phyloP scores from a whole-genome alignment of 1,284 basidiomycete species.

The Caloboletus firmus region DNA sequence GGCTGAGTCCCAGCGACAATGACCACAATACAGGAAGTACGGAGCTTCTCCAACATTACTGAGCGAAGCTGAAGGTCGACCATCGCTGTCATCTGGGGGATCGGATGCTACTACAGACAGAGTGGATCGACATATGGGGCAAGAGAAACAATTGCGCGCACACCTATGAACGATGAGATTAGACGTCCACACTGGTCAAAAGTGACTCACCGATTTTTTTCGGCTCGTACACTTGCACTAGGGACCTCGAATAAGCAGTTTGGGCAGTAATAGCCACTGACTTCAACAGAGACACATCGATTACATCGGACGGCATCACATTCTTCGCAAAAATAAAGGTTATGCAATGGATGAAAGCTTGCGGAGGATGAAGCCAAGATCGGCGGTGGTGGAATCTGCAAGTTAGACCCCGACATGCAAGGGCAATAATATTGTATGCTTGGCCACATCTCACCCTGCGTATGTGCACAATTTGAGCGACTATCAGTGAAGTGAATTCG shows the following conservation, averaged over 20 bases:
- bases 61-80: slow-evolving; percentile 48
- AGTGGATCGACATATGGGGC: slow-evolving; percentile 88
- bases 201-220: slow-evolving; percentile 80
- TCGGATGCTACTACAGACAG: slow-evolving; percentile 87
- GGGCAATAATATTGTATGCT: slow-evolving; percentile 68
- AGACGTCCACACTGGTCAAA: not conserved
- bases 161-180: slow-evolving; percentile 58
- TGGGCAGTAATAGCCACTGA: slow-evolving; percentile 96
- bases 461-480: no score
- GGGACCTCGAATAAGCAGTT: slow-evolving; percentile 99
- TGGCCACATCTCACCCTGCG: slow-evolving; percentile 29
- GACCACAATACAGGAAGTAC: slow-evolving; percentile 88
- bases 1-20: slow-evolving; percentile 94
- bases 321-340: slow-evolving; percentile 97
- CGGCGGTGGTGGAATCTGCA: slow-evolving; percentile 69
- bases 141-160: slow-evolving; percentile 95
- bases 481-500: not conserved
- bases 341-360: slow-evolving; percentile 80
- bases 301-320: slow-evolving; percentile 95
- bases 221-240: slow-evolving; percentile 90
- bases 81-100: slow-evolving; percentile 64
- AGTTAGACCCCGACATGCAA: slow-evolving; percentile 52
- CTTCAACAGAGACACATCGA: slow-evolving; percentile 87
- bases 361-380: slow-evolving; percentile 70
- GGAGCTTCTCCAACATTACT: slow-evolving; percentile 76